A percentile compares a stretch with the other conserved stretches of the same genome.
Evolutionary conservation across 768 basidiomycete species (phyloP).

Genomic region (Tricholoma sp.): DNA sequence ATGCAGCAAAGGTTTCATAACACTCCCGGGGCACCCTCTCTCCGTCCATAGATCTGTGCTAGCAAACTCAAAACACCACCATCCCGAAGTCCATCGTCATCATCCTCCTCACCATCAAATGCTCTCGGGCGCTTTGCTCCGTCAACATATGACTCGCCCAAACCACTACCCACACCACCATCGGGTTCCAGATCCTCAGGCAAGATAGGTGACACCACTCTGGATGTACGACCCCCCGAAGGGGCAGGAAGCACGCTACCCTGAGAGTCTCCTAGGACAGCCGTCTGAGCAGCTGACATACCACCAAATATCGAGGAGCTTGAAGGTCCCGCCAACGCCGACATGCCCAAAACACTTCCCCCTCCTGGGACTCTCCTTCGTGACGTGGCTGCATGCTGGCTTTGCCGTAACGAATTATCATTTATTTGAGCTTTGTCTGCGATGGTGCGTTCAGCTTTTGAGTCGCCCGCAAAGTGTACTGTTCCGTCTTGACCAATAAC

Average conservation of each 20-base stretch:
- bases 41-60: conserved; percentile 78
- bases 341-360: conserved; percentile 44
- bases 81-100: conserved; percentile 66
- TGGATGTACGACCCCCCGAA: conserved; percentile 1
- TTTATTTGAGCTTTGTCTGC: conserved; percentile 65
- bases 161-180: conserved; percentile 53
- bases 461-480: conserved; percentile 29
- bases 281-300: conserved; percentile 59
- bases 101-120: conserved; percentile 49
- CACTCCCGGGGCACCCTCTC: conserved; percentile 45
- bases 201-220: conserved; percentile 20
- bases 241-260: conserved; percentile 35
- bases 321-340: conserved; percentile 36
- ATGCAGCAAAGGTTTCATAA: conserved; percentile 23
- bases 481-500: conserved; percentile 17
- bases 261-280: conserved; percentile 73
- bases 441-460: conserved; percentile 30
- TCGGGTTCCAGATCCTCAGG: conserved; percentile 46
- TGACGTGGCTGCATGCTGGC: conserved; percentile 50
- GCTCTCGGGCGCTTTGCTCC: conserved; percentile 41
- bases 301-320: conserved; percentile 46
- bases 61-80: conserved; percentile 82
- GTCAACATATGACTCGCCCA: conserved; percentile 78
- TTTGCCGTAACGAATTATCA: conserved; percentile 69
- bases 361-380: conserved; percentile 37